phyloP scores from a whole-genome alignment of 2,329 filamentous ascomycete species.

The Monilinia laxa region DNA sequence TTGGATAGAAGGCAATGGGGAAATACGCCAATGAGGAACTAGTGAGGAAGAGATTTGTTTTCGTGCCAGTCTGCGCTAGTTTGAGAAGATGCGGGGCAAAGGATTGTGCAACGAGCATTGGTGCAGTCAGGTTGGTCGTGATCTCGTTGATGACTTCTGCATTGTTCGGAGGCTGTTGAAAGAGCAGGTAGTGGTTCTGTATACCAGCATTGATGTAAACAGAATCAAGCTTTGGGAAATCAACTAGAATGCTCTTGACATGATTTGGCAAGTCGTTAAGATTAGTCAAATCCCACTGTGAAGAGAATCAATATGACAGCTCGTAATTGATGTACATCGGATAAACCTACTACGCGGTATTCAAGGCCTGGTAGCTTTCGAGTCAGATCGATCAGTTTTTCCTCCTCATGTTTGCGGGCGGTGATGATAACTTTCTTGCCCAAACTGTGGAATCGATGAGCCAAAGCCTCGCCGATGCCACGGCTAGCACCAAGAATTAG shows the following conservation, averaged over 20 bases:
- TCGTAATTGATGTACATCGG: too few relatives aligned
- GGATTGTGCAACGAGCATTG: constrained; percentile 36
- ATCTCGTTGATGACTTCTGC: constrained; percentile 15
- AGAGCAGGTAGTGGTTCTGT: constrained; percentile 33
- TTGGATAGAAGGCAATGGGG: constrained; percentile 36
- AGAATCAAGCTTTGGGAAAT: constrained; percentile 34
- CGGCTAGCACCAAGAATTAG: constrained; percentile 56
- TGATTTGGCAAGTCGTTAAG: constrained; percentile 1
- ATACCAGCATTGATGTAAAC: constrained; percentile 41
- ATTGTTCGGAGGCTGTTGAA: constrained; percentile 30
- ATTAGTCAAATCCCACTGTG: constrained; percentile 22
- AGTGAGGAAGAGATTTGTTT: constrained; percentile 35
- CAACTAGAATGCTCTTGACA: not conserved
- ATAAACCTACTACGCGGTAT: too few relatives aligned
- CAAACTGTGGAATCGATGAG: constrained; percentile 46
- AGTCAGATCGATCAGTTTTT: too few relatives aligned
- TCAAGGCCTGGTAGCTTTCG: too few relatives aligned
- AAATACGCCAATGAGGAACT: constrained; percentile 36
- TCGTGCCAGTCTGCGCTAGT: constrained; percentile 21
- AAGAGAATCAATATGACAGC: constrained; percentile 26
- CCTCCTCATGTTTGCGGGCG: constrained; percentile 43
- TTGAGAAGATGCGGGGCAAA: constrained; percentile 36
- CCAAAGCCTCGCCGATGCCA: constrained; percentile 52
- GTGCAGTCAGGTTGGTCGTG: constrained; percentile 37
- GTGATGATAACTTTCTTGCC: constrained; percentile 53